These are phyloP conservation scores for Magnolia changhungtana DNA, from an alignment of 164 flowering plant genomes.

Conservation along the genomic window DNA sequence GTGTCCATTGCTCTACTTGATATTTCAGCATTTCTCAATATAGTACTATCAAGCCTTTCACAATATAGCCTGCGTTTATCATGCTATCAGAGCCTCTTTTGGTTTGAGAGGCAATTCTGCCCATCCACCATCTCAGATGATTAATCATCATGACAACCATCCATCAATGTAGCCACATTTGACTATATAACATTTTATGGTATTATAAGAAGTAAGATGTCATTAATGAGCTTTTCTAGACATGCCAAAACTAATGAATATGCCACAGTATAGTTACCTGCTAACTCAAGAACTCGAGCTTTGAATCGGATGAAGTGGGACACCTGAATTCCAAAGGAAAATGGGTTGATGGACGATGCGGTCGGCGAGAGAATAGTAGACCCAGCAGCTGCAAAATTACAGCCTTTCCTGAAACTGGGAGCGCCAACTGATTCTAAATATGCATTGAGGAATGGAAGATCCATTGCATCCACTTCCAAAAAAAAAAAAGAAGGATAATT, in stretches of 20 bases:
- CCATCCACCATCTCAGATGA: too few species aligned
- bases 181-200: too few species aligned
- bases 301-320: constrained; percentile 77
- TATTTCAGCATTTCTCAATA: too few species aligned
- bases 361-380: constrained; percentile 78
- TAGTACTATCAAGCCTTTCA: too few species aligned
- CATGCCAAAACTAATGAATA: background rate
- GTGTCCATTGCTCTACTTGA: too few species aligned
- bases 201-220: too few species aligned
- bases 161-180: too few species aligned
- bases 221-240: background rate
- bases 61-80: too few species aligned
- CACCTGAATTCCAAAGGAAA: constrained; percentile 81
- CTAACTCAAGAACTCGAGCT: constrained; percentile 55
- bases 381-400: constrained; percentile 92
- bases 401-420: constrained; percentile 66
- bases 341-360: constrained; percentile 68
- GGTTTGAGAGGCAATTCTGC: too few species aligned
- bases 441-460: constrained; percentile 69
- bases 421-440: constrained; percentile 80
- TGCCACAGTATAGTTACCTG: constrained; percentile 21
- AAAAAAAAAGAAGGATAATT: background rate
- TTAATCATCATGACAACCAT: too few species aligned
- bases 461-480: constrained; percentile 67
- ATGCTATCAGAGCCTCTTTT: too few species aligned